Evolutionary conservation across 495 filamentous ascomycete species (phyloP).

Genomic region (Neurospora sp.): DNA sequence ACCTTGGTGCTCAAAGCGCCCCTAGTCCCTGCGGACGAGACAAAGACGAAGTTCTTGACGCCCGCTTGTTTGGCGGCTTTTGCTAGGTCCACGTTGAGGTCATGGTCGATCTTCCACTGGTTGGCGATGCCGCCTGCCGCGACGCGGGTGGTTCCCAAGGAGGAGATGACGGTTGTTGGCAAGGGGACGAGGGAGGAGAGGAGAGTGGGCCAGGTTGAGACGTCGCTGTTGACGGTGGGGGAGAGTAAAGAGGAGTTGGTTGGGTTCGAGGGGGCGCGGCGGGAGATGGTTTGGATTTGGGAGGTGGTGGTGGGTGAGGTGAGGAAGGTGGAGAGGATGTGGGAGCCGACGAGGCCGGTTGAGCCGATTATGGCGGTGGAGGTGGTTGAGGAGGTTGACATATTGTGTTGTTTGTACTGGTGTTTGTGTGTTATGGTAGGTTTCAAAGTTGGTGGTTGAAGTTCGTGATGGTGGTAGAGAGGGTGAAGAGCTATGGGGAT

Average conservation of each 20-base stretch:
- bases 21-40: constrained; percentile 25
- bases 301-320: constrained; percentile 27
- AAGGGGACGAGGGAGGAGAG: constrained; percentile 44
- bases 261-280: constrained; percentile 34
- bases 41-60: constrained; percentile 55
- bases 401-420: not conserved
- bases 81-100: constrained; percentile 61
- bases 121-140: constrained; percentile 59
- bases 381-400: not conserved
- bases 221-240: constrained; percentile 36
- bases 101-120: constrained; percentile 69
- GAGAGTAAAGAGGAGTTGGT: constrained; percentile 39
- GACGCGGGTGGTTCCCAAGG: constrained; percentile 56
- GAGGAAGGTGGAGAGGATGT: constrained; percentile 48
- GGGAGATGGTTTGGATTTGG: constrained; percentile 47
- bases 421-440: not conserved
- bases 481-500: not conserved
- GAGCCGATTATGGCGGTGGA: constrained; percentile 41
- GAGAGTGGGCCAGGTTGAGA: constrained; percentile 43
- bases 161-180: constrained; percentile 52
- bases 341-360: constrained; percentile 47
- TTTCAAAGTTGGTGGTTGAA: not conserved
- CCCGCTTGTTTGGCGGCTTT: constrained; percentile 54
- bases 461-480: not conserved
- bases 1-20: constrained; percentile 14